phyloP scores from a whole-genome alignment of 257 asterid genomes.

The Dorcoceras hygrometricum region DNA sequence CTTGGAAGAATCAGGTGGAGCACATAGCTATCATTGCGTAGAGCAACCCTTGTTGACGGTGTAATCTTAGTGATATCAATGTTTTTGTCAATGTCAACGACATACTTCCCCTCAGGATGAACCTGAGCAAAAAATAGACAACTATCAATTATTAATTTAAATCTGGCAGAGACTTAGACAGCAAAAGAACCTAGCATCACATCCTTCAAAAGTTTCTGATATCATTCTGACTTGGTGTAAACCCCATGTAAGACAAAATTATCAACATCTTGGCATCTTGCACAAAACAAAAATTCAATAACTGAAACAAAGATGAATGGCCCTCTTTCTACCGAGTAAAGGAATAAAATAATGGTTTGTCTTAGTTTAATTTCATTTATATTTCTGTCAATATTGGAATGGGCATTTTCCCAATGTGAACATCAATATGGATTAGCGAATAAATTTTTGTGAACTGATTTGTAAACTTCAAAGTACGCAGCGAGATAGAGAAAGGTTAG shows the following conservation, averaged over 20 bases:
- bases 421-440: too few relatives aligned
- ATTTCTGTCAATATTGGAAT: background rate
- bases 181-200: background rate
- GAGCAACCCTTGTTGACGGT: slow-evolving; percentile 93
- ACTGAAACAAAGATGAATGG: background rate
- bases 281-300: background rate
- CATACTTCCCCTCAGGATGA: slow-evolving; percentile 66
- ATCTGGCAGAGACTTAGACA: background rate
- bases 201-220: background rate
- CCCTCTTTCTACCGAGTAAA: background rate
- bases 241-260: background rate
- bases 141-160: background rate
- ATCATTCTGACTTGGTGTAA: background rate
- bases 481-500: too few relatives aligned
- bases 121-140: slow-evolving; percentile 31
- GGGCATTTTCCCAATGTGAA: background rate
- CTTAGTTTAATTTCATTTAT: background rate
- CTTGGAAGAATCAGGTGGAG: slow-evolving; percentile 91
- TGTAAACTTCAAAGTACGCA: too few relatives aligned
- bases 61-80: slow-evolving; percentile 89
- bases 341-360: background rate
- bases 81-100: slow-evolving; percentile 84
- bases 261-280: background rate
- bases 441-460: background rate
- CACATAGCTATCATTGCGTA: slow-evolving; percentile 91